A percentile compares a stretch with the other conserved stretches of the same genome.
Conservation (phyloP, 768 basidiomycete genomes). For the Termitomyces sp. region DNA sequence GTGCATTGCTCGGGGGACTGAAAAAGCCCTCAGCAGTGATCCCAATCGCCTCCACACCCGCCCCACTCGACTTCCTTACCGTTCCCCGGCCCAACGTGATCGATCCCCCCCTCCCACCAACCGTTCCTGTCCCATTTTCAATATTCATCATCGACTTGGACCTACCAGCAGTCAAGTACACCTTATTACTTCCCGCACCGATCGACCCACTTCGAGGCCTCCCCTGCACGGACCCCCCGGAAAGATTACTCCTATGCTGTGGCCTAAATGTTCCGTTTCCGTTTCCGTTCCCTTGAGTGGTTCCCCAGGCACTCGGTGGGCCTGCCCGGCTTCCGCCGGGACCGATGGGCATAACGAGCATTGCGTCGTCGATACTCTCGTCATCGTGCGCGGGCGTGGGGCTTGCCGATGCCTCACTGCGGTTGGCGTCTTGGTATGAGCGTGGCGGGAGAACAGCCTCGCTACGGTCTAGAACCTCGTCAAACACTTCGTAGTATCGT, state of each 20-base stretch:
- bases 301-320: conserved; percentile 36
- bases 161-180: conserved; percentile 19
- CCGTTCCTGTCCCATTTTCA: conserved; percentile 39
- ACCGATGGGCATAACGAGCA: conserved; percentile 70
- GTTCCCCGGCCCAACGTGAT: conserved; percentile 60
- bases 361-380: conserved; percentile 71
- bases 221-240: conserved; percentile 26
- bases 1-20: conserved; percentile 36
- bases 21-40: conserved; percentile 81
- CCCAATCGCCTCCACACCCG: conserved; percentile 71
- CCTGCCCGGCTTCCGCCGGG: conserved; percentile 22
- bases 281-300: conserved; percentile 1
- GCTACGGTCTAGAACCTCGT: conserved; percentile 68
- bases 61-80: conserved; percentile 57
- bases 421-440: conserved; percentile 9
- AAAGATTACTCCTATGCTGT: conserved; percentile 34
- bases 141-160: conserved; percentile 63
- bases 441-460: conserved; percentile 45
- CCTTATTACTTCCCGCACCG: not conserved
- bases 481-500: conserved; percentile 82
- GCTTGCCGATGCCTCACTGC: conserved; percentile 15
- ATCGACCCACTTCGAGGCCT: conserved; percentile 18
- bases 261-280: conserved; percentile 15
- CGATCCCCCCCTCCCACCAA: conserved; percentile 42
- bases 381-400: conserved; percentile 40